These are phyloP conservation scores for Brassica carinata DNA, from an alignment of 345 rosid species.

Conservation along the genomic window DNA sequence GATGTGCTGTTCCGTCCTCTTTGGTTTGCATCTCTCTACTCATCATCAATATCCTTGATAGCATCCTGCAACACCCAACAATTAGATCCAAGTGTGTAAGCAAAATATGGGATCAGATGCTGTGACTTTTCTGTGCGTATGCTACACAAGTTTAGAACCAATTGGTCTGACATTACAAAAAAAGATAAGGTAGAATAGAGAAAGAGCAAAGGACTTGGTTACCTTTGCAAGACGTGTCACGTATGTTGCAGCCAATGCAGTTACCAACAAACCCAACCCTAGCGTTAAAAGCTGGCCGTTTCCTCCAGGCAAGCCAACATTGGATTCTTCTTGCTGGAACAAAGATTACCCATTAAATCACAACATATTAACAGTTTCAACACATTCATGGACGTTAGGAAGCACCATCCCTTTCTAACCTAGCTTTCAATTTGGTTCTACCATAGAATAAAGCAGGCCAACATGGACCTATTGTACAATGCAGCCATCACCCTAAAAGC, in stretches of 20 bases:
- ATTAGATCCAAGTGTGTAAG: neutral
- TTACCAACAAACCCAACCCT: slow-evolving; percentile 75
- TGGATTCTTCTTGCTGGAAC: slow-evolving; percentile 87
- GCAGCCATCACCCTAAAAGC: neutral
- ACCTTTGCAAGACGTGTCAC: slow-evolving; percentile 94
- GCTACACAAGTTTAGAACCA: neutral
- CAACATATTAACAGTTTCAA: neutral
- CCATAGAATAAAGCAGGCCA: neutral
- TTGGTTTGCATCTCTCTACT: slow-evolving; percentile 38
- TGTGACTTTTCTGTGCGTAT: neutral
- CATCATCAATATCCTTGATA: slow-evolving; percentile 60
- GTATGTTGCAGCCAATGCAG: slow-evolving; percentile 86
- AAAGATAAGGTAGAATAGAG: neutral
- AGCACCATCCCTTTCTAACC: neutral
- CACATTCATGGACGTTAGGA: neutral
- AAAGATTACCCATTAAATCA: too few species aligned
- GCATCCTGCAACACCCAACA: slow-evolving; percentile 58
- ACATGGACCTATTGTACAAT: neutral
- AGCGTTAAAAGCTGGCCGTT: slow-evolving; percentile 76
- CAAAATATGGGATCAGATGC: neutral
- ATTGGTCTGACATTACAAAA: neutral
- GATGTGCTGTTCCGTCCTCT: neutral
- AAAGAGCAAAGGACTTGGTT: neutral
- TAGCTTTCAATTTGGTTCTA: neutral
- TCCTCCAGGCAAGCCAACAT: slow-evolving; percentile 69